These are phyloP conservation scores for Mycena sanguinolenta DNA, from an alignment of 768 basidiomycete genomes.

Conservation along the genomic window DNA sequence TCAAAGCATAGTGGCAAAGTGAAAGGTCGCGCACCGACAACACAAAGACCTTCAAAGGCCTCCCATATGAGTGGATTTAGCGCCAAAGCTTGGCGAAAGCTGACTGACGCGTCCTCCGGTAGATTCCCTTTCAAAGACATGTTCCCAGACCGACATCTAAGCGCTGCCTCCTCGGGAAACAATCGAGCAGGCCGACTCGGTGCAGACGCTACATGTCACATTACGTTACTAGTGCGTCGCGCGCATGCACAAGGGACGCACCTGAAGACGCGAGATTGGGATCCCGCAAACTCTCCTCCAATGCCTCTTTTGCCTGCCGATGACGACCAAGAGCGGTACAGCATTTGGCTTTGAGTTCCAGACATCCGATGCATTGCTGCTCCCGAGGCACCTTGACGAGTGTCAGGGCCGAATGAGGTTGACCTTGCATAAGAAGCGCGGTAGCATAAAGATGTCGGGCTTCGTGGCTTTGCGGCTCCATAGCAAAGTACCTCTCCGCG, in stretches of 20 bases:
- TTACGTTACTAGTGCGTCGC: constrained; percentile 36
- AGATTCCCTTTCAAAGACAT: constrained; percentile 86
- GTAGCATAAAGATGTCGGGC: constrained; percentile 89
- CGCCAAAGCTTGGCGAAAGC: constrained; percentile 79
- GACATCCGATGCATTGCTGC: constrained; percentile 77
- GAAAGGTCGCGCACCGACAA: constrained; percentile 68
- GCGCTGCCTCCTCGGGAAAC: constrained; percentile 79
- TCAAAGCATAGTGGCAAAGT: constrained; percentile 32
- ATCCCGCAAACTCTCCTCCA: constrained; percentile 73
- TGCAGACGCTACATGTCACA: constrained; percentile 62
- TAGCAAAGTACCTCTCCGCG: constrained; percentile 85
- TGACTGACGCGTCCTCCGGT: constrained; percentile 75
- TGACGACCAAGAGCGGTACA: constrained; percentile 80
- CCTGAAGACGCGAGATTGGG: constrained; percentile 66
- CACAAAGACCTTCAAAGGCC: constrained; percentile 90
- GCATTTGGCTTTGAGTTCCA: constrained; percentile 84
- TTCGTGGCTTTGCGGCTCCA: constrained; percentile 81
- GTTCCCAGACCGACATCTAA: constrained; percentile 82
- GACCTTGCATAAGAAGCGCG: constrained; percentile 76
- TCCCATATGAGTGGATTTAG: constrained; percentile 91
- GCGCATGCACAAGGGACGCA: constrained; percentile 51
- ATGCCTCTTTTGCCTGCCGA: constrained; percentile 80
- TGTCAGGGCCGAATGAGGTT: constrained; percentile 81
- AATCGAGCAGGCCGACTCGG: constrained; percentile 64
- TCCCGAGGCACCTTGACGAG: constrained; percentile 75